A percentile compares a stretch with the other conserved stretches of the same genome.
These are phyloP conservation scores for Aspergillus sp. DNA, from an alignment of 2,329 filamentous ascomycete genomes.

Conservation along the genomic window DNA sequence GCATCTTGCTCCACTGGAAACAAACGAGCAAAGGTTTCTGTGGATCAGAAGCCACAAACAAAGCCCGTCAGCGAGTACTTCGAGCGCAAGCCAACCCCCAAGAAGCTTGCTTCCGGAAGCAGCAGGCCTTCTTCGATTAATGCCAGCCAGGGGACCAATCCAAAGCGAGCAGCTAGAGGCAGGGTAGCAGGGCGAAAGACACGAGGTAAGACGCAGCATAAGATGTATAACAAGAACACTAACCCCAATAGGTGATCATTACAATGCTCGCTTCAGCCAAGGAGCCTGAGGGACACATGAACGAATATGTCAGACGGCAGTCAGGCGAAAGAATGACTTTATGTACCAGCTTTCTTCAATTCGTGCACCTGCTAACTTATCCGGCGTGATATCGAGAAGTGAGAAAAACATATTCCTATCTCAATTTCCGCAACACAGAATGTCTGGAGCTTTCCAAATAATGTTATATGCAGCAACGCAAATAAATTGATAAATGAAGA, in stretches of 20 bases:
- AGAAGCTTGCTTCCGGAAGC: constrained; percentile 31
- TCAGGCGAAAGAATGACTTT: background rate
- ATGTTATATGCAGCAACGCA: background rate
- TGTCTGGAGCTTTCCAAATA: background rate
- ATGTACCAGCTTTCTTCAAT: background rate
- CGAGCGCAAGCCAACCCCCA: constrained; percentile 32
- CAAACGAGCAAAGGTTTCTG: constrained; percentile 18
- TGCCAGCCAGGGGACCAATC: constrained; percentile 10
- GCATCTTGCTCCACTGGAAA: background rate
- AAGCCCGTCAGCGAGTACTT: constrained; percentile 24
- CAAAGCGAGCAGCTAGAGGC: constrained; percentile 14
- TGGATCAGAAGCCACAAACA: constrained; percentile 15
- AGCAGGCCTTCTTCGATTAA: constrained; percentile 22
- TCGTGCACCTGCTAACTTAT: background rate
- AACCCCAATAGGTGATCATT: constrained; percentile 30
- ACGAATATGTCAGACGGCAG: background rate
- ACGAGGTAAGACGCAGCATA: constrained; percentile 27
- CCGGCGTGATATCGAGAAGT: too few relatives aligned
- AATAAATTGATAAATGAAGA: constrained; percentile 18
- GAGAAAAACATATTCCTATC: too few relatives aligned
- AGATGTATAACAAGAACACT: constrained; percentile 8
- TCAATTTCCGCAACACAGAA: background rate
- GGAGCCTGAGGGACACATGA: constrained; percentile 1
- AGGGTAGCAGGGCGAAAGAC: constrained; percentile 22
- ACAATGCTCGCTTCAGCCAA: constrained; percentile 34